Evolutionary conservation across 352 stramenopile genomes (phyloP).

Genomic region (Globisporangium solare): DNA sequence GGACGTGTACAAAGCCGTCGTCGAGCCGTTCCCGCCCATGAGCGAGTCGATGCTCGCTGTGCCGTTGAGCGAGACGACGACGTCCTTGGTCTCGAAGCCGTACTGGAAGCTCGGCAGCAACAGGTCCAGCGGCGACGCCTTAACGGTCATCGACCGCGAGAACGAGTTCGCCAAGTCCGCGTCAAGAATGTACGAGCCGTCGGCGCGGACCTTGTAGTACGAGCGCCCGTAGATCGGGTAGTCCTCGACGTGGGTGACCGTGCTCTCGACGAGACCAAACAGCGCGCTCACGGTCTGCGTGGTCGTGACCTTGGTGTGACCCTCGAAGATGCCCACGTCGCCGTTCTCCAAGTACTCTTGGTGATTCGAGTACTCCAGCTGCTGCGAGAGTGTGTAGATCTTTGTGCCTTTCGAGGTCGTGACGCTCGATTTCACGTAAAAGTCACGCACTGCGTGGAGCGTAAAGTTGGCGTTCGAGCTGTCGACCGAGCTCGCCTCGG

Average conservation of each 20-base stretch:
- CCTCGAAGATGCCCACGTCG: conserved; percentile 43
- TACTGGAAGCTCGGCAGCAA: conserved; percentile 20
- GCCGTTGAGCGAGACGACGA: conserved; percentile 26
- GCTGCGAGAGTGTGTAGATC: conserved; percentile 48
- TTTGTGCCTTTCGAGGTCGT: conserved; percentile 52
- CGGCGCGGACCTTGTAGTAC: conserved; percentile 33
- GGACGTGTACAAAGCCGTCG: conserved; percentile 16
- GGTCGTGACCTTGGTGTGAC: conserved; percentile 30
- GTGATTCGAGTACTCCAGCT: conserved; percentile 41
- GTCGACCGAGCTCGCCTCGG: conserved; percentile 10
- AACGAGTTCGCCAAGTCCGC: conserved; percentile 44
- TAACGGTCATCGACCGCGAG: conserved; percentile 16
- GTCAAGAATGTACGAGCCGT: conserved; percentile 36
- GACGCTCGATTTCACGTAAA: conserved; percentile 43
- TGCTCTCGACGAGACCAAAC: conserved; percentile 5
- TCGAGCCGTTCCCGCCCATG: conserved; percentile 35
- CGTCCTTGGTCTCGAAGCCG: conserved; percentile 19
- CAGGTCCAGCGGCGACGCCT: conserved; percentile 15
- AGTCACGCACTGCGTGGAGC: conserved; percentile 28
- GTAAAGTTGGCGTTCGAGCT: conserved; percentile 45
- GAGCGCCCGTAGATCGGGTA: conserved; percentile 48
- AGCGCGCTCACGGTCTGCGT: conserved; percentile 24
- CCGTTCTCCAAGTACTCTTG: conserved; percentile 47
- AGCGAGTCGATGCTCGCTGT: conserved; percentile 27
- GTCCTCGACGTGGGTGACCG: conserved; percentile 32